These are phyloP conservation scores for Crithidia bombi DNA, from an alignment of 208 protist genomes.

Conservation along the genomic window DNA sequence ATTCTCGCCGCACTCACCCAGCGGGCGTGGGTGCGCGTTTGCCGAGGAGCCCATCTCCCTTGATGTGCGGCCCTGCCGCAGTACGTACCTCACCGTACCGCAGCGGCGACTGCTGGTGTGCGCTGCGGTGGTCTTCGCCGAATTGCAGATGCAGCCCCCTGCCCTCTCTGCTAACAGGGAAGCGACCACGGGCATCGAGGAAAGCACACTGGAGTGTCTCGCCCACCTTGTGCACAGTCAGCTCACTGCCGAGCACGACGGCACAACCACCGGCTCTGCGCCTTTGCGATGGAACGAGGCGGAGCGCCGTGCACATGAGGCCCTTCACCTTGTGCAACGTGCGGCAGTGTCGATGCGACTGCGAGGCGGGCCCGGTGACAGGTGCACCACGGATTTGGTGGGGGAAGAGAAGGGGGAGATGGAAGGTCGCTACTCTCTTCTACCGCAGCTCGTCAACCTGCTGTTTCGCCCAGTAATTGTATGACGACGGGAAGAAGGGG, in stretches of 20 bases:
- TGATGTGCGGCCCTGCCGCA: constrained; percentile 12
- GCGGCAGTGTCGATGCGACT: background rate
- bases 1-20: background rate
- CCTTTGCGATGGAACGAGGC: constrained; percentile 10
- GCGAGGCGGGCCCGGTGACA: background rate
- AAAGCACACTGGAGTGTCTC: constrained; percentile 4
- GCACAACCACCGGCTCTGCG: background rate
- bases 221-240: background rate
- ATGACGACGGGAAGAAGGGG: too few species aligned
- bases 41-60: constrained; percentile 8
- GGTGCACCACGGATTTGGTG: background rate
- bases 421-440: constrained; percentile 1
- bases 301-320: constrained; percentile 9
- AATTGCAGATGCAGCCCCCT: background rate
- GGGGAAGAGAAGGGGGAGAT: too few species aligned
- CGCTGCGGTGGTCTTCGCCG: constrained; percentile 16
- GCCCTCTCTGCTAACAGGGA: background rate
- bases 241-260: background rate
- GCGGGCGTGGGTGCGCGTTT: background rate
- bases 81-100: constrained; percentile 4
- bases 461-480: constrained; percentile 14
- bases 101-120: constrained; percentile 27
- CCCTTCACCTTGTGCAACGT: constrained; percentile 16
- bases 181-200: background rate
- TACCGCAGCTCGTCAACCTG: constrained; percentile 15